A percentile compares a stretch with the other conserved stretches of the same genome.
Evolutionary conservation across 2,329 filamentous ascomycete genomes (phyloP).

Genomic region (Pseudocercospora fijiensis): DNA sequence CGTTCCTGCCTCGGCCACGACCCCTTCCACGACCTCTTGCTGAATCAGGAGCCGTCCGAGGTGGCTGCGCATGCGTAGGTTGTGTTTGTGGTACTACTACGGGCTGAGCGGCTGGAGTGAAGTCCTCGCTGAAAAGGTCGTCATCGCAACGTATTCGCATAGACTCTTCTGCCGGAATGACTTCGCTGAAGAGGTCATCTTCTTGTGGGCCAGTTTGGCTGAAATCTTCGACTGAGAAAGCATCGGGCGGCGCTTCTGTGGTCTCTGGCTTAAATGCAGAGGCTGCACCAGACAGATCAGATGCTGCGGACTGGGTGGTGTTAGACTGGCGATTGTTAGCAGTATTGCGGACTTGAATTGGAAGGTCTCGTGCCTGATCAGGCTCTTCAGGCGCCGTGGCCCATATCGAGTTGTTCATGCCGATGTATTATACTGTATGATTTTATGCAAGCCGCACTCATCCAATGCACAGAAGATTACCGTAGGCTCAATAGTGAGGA

Average conservation of each 20-base stretch:
- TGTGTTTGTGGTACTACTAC: constrained; percentile 32
- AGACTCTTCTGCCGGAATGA: constrained; percentile 44
- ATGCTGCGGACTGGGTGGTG: not conserved
- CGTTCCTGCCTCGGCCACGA: constrained; percentile 28
- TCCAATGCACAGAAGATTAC: not conserved
- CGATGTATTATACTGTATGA: not conserved
- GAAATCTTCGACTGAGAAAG: constrained; percentile 33
- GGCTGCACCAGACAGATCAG: constrained; percentile 15
- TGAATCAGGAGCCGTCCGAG: constrained; percentile 15
- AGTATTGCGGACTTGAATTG: not conserved
- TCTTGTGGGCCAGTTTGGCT: constrained; percentile 38
- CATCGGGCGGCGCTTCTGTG: constrained; percentile 23
- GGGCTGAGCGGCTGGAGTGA: constrained; percentile 48
- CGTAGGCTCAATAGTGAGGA: not conserved
- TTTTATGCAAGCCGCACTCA: not conserved
- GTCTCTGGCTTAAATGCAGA: constrained; percentile 16
- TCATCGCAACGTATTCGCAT: constrained; percentile 53
- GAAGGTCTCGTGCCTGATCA: constrained; percentile 5
- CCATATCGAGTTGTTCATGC: constrained; percentile 26
- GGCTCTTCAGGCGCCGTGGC: constrained; percentile 14
- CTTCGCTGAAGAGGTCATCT: constrained; percentile 39
- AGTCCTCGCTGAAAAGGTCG: constrained; percentile 54
- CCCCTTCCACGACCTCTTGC: constrained; percentile 24
- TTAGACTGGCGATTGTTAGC: not conserved
- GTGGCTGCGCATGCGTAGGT: constrained; percentile 14